Conservation (phyloP, 2,329 filamentous ascomycete genomes). For the Fusarium penzigii region DNA sequence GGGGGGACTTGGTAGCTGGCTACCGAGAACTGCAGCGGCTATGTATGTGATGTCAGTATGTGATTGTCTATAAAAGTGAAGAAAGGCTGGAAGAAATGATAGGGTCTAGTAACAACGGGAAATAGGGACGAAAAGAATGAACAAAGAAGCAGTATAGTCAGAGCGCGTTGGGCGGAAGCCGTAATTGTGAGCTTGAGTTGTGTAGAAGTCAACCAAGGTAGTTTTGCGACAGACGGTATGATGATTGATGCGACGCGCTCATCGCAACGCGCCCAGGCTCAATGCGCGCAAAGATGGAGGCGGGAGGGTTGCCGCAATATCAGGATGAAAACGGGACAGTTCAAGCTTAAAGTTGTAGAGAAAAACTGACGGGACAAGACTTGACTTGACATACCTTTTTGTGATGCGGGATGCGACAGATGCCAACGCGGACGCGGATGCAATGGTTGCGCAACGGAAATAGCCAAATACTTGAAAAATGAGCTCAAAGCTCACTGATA, state of each 20-base stretch:
- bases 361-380: conserved; percentile 5
- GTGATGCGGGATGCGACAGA: conserved; percentile 18
- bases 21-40: conserved; percentile 17
- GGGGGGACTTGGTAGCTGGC: conserved; percentile 1
- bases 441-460: conserved; percentile 13
- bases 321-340: neutral
- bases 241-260: neutral
- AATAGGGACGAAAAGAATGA: neutral
- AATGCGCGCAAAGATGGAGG: neutral
- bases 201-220: neutral
- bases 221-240: neutral
- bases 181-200: neutral
- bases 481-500: conserved; percentile 20
- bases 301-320: neutral
- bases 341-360: conserved; percentile 5
- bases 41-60: conserved; percentile 26
- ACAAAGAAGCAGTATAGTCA: neutral
- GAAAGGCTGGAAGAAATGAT: conserved; percentile 19
- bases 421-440: conserved; percentile 21
- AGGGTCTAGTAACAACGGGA: conserved; percentile 28
- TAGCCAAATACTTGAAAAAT: conserved; percentile 12
- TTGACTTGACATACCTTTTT: conserved; percentile 29
- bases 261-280: neutral
- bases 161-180: neutral
- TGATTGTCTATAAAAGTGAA: conserved; percentile 14